Conservation (phyloP, 2,329 filamentous ascomycete genomes). For the Colletotrichum orchidophilum region DNA sequence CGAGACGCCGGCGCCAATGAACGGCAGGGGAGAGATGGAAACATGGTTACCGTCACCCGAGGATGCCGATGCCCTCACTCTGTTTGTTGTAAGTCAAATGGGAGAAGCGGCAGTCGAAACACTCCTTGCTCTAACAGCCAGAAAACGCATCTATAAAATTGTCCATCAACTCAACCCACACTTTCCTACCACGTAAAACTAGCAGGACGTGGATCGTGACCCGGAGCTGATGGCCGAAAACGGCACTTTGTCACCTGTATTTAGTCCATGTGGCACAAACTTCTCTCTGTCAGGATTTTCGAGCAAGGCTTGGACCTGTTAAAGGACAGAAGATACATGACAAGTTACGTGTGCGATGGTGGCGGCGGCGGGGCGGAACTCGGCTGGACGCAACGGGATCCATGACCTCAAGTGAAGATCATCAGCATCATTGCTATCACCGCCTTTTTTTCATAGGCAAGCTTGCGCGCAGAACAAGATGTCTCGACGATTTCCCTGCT, state of each 20-base stretch:
- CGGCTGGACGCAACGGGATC: neutral
- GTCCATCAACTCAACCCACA: neutral
- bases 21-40: neutral
- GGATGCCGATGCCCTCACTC: neutral
- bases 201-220: neutral
- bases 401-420: neutral
- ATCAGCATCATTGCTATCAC: neutral
- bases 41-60: neutral
- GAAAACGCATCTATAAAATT: neutral
- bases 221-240: constrained; percentile 17
- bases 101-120: constrained; percentile 23
- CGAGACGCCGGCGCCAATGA: constrained; percentile 17
- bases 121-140: neutral
- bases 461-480: neutral
- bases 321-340: neutral
- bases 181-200: constrained; percentile 3
- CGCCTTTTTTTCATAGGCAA: neutral
- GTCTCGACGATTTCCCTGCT: neutral
- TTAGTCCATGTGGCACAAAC: constrained; percentile 12
- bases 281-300: constrained; percentile 19
- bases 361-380: constrained; percentile 7
- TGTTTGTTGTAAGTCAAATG: neutral
- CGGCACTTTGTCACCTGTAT: constrained; percentile 3
- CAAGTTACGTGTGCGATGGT: constrained; percentile 16
- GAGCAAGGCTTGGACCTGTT: constrained; percentile 17